Base-by-base conservation (phyloP, 257 asterid species). In the Capsicum rhomboideum region DNA sequence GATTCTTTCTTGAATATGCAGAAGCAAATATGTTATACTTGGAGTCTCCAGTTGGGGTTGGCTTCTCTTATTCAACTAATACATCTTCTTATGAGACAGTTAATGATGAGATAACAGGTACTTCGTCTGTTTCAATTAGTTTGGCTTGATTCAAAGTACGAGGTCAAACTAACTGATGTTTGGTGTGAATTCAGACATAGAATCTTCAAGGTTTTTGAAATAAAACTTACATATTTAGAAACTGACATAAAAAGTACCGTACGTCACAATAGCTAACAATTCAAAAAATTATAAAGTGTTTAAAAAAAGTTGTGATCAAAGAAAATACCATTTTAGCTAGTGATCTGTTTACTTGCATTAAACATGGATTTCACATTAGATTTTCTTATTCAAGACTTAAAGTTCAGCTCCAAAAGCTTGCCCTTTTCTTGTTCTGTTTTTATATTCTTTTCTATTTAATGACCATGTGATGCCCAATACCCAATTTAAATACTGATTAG, bases 21-120 rank as follows among this genome's bases (percentile, higher is more conserved):
- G 97, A 90, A 85, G 97, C 97, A 80, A 93, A 93, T 83, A 89
- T 93, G 90, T 83, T 93, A 67, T 93, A 93, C 59, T 89, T 92
- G 89, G 97, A 93, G 74, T 87, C 97, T 72, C 97, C 97, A 26
- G 78, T 89, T 54, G 97, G 97, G 78, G 97, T 92, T 40, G 95
- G 97, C 29, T 93, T 91, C 86, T 93, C 97, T 44, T 92, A 92
- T 71, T 86, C 95, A 74, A 85, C 91, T 72, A 86, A 89, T 74
- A 53, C 87, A 17, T 91, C 92, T 46, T 84, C 89, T 29, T 88
- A 91, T 82, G 87, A 31, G 79, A 83, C 90, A 56, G 91, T 93
- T 84, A 90, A 85, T 85, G 97, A 93, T 88, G 91, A 87, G 72
- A 89, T 88, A 56, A 91, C 95, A 84, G 95, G 97, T 59, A 59